phyloP scores from a whole-genome alignment of 2,329 filamentous ascomycete genomes.

The Fonsecaea nubica region DNA sequence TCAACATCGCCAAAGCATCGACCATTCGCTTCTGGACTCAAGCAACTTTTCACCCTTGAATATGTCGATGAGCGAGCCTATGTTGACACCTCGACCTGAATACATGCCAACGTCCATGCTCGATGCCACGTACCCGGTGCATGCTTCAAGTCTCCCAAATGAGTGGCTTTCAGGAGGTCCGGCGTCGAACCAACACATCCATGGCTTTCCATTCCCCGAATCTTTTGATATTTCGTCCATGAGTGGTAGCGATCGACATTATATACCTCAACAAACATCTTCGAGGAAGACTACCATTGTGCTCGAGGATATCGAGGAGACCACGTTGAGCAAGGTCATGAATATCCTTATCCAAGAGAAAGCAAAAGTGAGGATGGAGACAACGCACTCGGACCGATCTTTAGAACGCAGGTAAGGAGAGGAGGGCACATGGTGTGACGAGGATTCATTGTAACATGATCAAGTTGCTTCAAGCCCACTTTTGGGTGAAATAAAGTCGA shows the following conservation, averaged over 20 bases:
- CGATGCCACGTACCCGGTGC: neutral
- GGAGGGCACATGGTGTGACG: neutral
- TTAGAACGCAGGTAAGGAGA: neutral
- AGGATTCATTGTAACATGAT: neutral
- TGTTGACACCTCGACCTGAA: slow-evolving; percentile 12
- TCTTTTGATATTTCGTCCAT: slow-evolving; percentile 9
- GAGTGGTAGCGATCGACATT: neutral
- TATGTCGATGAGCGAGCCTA: neutral
- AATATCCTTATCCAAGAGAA: slow-evolving; percentile 15
- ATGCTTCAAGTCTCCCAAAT: slow-evolving; percentile 7
- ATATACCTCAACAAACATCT: neutral
- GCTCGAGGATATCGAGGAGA: slow-evolving; percentile 12
- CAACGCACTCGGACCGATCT: slow-evolving; percentile 1
- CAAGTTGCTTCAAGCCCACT: neutral
- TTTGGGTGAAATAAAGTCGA: neutral
- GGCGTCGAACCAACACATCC: slow-evolving; percentile 3
- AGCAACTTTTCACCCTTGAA: slow-evolving; percentile 9
- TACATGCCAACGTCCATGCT: neutral
- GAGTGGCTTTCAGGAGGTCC: neutral
- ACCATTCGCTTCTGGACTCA: neutral
- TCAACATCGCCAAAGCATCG: neutral
- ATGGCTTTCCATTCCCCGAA: slow-evolving; percentile 12
- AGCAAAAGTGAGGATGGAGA: slow-evolving; percentile 16
- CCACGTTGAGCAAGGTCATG: slow-evolving; percentile 14
- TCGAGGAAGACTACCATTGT: slow-evolving; percentile 8